phyloP scores from a whole-genome alignment of 1,139 yeast species.

The Saccharomyces hybrid region DNA sequence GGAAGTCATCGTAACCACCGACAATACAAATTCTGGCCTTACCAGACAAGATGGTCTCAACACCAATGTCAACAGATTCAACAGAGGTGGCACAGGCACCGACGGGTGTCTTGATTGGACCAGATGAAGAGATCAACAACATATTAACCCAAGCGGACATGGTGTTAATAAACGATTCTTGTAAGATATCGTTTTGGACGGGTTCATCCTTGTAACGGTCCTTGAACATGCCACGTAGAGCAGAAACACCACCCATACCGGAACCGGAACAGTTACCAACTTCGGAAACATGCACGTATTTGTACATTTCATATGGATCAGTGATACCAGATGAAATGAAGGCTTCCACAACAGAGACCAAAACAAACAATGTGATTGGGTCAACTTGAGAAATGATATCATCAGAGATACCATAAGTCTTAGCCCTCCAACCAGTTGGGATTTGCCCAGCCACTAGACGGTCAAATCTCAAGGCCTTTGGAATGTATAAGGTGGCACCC shows the following conservation, averaged over 20 bases:
- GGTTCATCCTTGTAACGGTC: conserved; percentile 89
- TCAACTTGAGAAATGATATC: conserved; percentile 93
- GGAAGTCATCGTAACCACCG: conserved; percentile 99
- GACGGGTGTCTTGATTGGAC: conserved; percentile 98
- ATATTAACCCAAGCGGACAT: conserved; percentile 99
- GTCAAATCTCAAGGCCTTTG: conserved; percentile 93
- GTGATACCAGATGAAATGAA: conserved; percentile 89
- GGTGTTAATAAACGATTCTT: conserved; percentile 96
- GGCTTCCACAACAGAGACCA: conserved; percentile 94
- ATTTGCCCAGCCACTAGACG: conserved; percentile 98
- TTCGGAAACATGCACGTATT: conserved; percentile 95
- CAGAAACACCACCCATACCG: conserved; percentile 99
- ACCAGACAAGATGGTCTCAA: conserved; percentile 84
- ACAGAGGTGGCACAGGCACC: conserved; percentile 99
- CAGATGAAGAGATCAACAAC: conserved; percentile 94
- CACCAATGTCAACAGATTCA: conserved; percentile 94
- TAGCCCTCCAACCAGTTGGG: conserved; percentile 98
- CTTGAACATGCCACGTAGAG: conserved; percentile 95
- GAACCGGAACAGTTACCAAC: conserved; percentile 99
- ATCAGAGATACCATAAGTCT: conserved; percentile 88
- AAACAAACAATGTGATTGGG: conserved; percentile 85
- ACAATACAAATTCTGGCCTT: conserved; percentile 94
- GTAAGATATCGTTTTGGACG: conserved; percentile 92
- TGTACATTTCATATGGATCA: conserved; percentile 97
- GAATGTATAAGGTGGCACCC: conserved; percentile 88